Conservation (phyloP, 331 rosid species). For the Cydonia oblonga region DNA sequence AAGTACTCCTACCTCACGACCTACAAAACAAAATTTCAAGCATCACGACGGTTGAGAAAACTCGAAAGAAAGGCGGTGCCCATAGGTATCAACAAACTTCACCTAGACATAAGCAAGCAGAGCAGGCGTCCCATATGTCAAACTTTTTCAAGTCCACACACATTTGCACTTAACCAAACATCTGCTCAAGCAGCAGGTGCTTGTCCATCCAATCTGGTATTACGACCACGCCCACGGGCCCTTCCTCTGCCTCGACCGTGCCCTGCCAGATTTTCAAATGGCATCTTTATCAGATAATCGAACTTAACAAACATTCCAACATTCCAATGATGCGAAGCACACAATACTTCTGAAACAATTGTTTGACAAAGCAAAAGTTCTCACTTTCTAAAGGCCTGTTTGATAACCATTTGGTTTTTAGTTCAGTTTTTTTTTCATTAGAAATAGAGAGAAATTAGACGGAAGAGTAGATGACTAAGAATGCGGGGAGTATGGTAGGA, state of each 20-base stretch:
- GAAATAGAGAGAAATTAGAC: not conserved
- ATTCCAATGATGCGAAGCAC: not conserved
- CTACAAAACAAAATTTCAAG: slow-evolving; percentile 43
- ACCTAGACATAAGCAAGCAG: slow-evolving; percentile 31
- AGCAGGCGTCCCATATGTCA: slow-evolving; percentile 24
- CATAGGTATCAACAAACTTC: slow-evolving; percentile 23
- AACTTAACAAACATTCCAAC: not conserved
- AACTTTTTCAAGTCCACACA: slow-evolving; percentile 20
- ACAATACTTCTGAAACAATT: not conserved
- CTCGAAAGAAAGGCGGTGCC: slow-evolving; percentile 12
- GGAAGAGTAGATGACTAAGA: not conserved
- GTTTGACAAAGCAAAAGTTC: not conserved
- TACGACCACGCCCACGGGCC: slow-evolving; percentile 42
- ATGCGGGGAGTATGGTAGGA: not conserved
- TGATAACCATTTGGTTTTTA: no score
- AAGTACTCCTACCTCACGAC: slow-evolving; percentile 8
- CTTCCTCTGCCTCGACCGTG: slow-evolving; percentile 64
- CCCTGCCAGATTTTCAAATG: slow-evolving; percentile 28
- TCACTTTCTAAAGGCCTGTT: not conserved
- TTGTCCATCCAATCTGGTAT: slow-evolving; percentile 29
- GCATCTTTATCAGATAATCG: not conserved
- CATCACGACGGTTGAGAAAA: slow-evolving; percentile 12
- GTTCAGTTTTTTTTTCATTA: not conserved
- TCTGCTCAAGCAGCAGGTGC: slow-evolving; percentile 49
- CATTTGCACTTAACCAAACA: slow-evolving; percentile 8